Conservation (phyloP, 371 early-diverging fungal species). For the Cladochytrium tenue region DNA sequence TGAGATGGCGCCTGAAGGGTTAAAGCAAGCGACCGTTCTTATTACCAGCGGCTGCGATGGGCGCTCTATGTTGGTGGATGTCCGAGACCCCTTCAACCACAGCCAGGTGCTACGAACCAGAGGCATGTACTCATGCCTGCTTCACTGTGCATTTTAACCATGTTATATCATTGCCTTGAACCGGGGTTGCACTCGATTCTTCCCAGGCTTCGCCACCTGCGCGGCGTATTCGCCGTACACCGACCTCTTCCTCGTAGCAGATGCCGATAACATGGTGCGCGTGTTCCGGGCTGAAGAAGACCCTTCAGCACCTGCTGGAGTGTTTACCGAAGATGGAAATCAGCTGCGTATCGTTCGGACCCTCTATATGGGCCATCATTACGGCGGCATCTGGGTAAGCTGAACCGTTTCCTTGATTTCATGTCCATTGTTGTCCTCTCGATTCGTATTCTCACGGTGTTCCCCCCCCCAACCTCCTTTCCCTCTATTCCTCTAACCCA, state of each 20-base stretch:
- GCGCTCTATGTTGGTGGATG: constrained; percentile 34
- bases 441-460: no score
- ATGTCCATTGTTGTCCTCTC: no score
- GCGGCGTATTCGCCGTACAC: constrained; percentile 3
- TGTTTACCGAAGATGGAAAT: constrained; percentile 5
- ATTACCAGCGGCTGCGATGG: constrained; percentile 50
- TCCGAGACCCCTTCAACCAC: constrained; percentile 35
- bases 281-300: constrained; percentile 23
- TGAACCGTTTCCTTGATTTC: background rate
- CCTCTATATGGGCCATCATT: constrained; percentile 25
- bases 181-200: no score
- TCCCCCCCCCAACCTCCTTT: no score
- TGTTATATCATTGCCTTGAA: constrained; percentile 1
- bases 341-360: constrained; percentile 14
- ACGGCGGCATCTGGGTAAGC: background rate
- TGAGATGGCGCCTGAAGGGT: background rate
- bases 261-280: constrained; percentile 30
- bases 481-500: no score
- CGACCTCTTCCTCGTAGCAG: constrained; percentile 24
- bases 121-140: constrained; percentile 15
- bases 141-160: background rate
- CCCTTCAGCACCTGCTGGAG: constrained; percentile 5
- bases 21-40: constrained; percentile 9
- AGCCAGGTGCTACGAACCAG: constrained; percentile 23
- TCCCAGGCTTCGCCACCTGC: constrained; percentile 14